Base-by-base conservation (phyloP, 352 stramenopile genomes). In the Globisporangium sylvaticum region DNA sequence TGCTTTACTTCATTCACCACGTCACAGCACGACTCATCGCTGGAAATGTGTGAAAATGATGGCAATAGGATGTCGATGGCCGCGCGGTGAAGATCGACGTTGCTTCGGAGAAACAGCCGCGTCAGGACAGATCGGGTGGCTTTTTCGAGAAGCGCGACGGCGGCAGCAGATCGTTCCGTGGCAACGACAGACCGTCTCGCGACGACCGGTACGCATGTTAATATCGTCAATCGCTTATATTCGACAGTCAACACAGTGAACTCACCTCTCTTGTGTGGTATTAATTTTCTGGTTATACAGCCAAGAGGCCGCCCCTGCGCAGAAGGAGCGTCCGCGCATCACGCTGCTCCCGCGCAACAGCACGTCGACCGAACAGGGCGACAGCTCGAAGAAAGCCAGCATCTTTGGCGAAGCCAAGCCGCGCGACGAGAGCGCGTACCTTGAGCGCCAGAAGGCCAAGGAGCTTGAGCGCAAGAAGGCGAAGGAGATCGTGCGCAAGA, bases 391-490 rank as follows among this genome's bases (percentile, higher is more conserved):
- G 55, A 90, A 84, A 52, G 69, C 79, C 22, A 94, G 73, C 70
- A 88, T 91, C 62, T 96, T 96, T 59, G 88, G 88, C 18, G 80
- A 94, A n/a, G 88, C 88, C 22, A 96, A 95, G 73, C 87, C 88
- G 3, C 87, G 84, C 34, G 87, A 95, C 44, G 87, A 95, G 46
- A 34, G 58, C 8, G 80, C 73, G 59, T 90, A 92, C 65, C 73
- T 78, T 12, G 86, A 92, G 67, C 86, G 83, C 44, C 85, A 89
- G 74, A 90, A 87, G 53, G 63, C 75, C 27, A 76, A 83, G 57
- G 55, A 71, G 31, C 29, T 48, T 29, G 66, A 66, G 68, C 69
- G 62, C 31, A 64, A 71, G 59, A 69, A 76, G 58, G 62, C 72
- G 32, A 74, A 82, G 57, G 37, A 71, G 53, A 34, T 58, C 29